phyloP scores from a whole-genome alignment of 345 rosid species.

The Citrus sinensis region DVS_A1.0 CM039163.1:29120501-29121000 shows the following conservation, averaged over 20 bases:
- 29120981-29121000: background rate
- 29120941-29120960: no score
- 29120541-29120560: background rate
- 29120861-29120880: background rate
- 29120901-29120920: background rate
- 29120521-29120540: constrained; percentile 12
- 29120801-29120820: no score
- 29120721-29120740: no score
- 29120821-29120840: background rate
- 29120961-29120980: no score
- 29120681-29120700: no score
- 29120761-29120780: no score
- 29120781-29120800: no score
- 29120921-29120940: no score
- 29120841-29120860: background rate
- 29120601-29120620: constrained; percentile 8
- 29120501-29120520: background rate
- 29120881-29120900: background rate
- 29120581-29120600: constrained; percentile 14
- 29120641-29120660: background rate
- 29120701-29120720: no score
- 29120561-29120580: constrained; percentile 1
- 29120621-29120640: constrained; percentile 21
- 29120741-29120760: no score
- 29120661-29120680: constrained; percentile 5